These are phyloP conservation scores for Tardiomyces blankii DNA, from an alignment of 1,139 yeast species.

Conservation along the genomic window DNA sequence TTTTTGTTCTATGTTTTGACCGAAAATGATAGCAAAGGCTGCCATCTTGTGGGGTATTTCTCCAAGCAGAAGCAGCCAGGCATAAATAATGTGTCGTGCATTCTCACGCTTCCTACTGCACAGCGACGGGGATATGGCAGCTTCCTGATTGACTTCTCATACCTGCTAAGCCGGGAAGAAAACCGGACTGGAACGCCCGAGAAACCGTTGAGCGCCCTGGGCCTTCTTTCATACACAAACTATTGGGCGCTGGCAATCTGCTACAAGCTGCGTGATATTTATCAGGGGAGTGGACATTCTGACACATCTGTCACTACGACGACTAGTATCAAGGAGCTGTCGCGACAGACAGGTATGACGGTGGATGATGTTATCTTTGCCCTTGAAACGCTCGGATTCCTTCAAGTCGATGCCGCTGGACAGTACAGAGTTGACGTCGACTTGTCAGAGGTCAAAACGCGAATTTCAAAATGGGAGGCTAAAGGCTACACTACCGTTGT, in stretches of 20 bases:
- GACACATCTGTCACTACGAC: constrained; percentile 1
- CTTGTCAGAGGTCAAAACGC: constrained; percentile 26
- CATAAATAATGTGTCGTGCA: constrained; percentile 69
- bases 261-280: constrained; percentile 26
- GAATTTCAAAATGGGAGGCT: constrained; percentile 5
- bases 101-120: constrained; percentile 76
- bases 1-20: constrained; percentile 80
- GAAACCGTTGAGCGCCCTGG: constrained; percentile 82
- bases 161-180: constrained; percentile 63
- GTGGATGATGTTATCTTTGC: constrained; percentile 77
- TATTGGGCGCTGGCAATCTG: constrained; percentile 75
- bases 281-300: constrained; percentile 11
- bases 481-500: constrained; percentile 42
- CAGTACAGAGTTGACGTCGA: constrained; percentile 48
- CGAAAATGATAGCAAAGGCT: constrained; percentile 48
- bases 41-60: constrained; percentile 87
- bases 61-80: constrained; percentile 58
- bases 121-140: constrained; percentile 89
- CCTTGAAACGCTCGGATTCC: constrained; percentile 60
- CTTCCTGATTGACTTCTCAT: constrained; percentile 80
- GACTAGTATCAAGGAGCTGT: constrained; percentile 45
- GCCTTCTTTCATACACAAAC: constrained; percentile 72
- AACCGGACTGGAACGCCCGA: constrained; percentile 87
- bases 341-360: constrained; percentile 73
- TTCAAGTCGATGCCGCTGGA: constrained; percentile 26